Evolutionary conservation across 2,329 filamentous ascomycete genomes (phyloP).

Genomic region (Calonectria naviculata): DNA sequence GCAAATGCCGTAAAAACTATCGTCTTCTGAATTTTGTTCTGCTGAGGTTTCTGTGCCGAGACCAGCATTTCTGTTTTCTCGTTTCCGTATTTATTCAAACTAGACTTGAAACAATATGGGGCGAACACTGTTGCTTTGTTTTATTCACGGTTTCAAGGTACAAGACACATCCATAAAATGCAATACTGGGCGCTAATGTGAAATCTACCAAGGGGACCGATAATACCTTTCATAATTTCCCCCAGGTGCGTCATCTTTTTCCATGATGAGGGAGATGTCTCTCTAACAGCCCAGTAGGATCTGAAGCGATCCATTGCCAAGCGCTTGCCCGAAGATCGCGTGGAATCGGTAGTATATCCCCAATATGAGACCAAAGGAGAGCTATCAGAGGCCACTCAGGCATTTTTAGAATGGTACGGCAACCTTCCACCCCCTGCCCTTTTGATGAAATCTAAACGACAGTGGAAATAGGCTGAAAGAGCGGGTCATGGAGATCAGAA

Average conservation of each 20-base stretch:
- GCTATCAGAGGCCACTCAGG: constrained; percentile 59
- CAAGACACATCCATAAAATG: not conserved
- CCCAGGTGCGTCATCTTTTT: constrained; percentile 51
- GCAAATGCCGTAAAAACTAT: not conserved
- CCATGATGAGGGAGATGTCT: not conserved
- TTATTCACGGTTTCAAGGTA: constrained; percentile 79
- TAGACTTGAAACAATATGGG: constrained; percentile 46
- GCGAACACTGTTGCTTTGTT: constrained; percentile 74
- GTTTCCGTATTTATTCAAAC: not conserved
- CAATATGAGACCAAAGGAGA: constrained; percentile 80
- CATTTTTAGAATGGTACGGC: constrained; percentile 59
- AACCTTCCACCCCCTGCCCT: no score
- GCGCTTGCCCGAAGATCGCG: constrained; percentile 68
- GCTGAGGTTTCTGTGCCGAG: not conserved
- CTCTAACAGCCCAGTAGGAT: constrained; percentile 51
- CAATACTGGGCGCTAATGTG: not conserved
- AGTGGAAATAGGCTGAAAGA: constrained; percentile 76
- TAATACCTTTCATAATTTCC: constrained; percentile 76
- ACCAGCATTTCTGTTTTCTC: not conserved
- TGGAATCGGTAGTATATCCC: constrained; percentile 74
- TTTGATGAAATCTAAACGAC: not conserved
- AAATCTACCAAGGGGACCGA: constrained; percentile 67
- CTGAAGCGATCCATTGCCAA: constrained; percentile 68
- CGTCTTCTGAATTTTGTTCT: not conserved
- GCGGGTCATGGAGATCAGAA: constrained; percentile 80